These are phyloP conservation scores for Firmiana major DNA, from an alignment of 345 rosid genomes.

Conservation along the genomic window DNA sequence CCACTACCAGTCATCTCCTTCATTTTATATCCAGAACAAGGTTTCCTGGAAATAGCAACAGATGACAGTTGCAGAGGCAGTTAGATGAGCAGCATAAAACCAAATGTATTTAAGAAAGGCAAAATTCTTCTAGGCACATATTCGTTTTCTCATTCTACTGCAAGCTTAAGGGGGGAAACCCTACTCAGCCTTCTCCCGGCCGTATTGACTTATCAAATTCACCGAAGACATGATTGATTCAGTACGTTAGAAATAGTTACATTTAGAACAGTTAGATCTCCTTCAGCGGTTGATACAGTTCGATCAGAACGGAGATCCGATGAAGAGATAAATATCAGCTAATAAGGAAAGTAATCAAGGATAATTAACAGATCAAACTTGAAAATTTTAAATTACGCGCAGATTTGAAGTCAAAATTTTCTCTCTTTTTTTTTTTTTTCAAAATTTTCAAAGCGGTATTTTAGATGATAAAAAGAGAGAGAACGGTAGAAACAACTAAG, in stretches of 20 bases:
- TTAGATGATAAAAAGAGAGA: conserved; percentile 1
- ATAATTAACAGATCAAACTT: conserved; percentile 15
- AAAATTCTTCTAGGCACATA: background rate
- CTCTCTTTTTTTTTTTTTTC: no score
- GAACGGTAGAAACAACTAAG: background rate
- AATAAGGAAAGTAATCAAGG: background rate
- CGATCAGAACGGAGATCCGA: background rate
- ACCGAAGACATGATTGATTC: background rate
- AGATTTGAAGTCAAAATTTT: background rate
- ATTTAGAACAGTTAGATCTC: background rate
- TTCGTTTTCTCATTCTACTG: background rate
- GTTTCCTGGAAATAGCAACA: conserved; percentile 53
- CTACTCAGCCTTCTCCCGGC: background rate
- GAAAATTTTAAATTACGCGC: background rate
- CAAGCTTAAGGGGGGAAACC: background rate
- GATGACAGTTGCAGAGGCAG: background rate
- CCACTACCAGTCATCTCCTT: conserved; percentile 98
- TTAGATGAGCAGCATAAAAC: background rate
- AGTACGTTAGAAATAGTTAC: background rate
- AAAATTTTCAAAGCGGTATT: background rate
- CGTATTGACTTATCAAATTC: background rate
- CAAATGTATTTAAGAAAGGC: background rate
- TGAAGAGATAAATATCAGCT: background rate
- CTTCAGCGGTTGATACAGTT: background rate
- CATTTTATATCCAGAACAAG: conserved; percentile 87